Base-by-base conservation (phyloP, 2,329 filamentous ascomycete species). In the Fusarium sp. region DNA sequence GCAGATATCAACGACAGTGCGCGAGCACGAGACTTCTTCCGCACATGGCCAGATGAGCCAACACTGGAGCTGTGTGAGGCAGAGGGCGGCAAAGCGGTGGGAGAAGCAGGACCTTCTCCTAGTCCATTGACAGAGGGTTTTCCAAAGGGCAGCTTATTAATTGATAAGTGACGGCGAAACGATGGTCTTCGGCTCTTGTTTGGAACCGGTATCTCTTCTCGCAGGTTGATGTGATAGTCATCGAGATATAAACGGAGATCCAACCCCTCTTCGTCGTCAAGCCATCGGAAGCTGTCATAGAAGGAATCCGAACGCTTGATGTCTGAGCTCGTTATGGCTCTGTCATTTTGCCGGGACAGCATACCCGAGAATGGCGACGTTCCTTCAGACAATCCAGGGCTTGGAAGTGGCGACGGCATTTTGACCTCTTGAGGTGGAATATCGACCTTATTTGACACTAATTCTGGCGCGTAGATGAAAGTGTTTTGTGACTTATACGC, bases 221-320 rank as follows among this genome's bases (percentile, higher is more conserved):
- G 86, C 39, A 91, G 83, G 75, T 91, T 91, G 51, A 88, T 85
- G 78, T 93, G 91, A 77, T 94, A 93, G 78, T 94, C 91, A 78
- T 94, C 91, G 38, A 94, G 82, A 42, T 87, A 87, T 42, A 95
- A 85, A 50, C 88, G 86, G 30, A 92, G 81, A 76, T 95, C 92
- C 38, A 95, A 84, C 59, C 93, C 89, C 24, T 91, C 88, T 60
- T 93, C 90, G 65, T 94, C 91, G 36, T 95, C 92, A 32, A 94
- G 84, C 92, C 92, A 94, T 55, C 90, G 87, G 74, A 94, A 92
- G 78, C 87, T 91, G 70, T 94, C 90, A 56, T 90, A 89, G 65
- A 93, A 84, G 3, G 88, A 88, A 57, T 89, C 86, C 41, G 88
- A 82, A 75, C 88, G 78, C 36, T 75, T 75, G 9, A 72, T 72